Evolutionary conservation across 345 rosid species (phyloP).

Genomic region (Carallia brachiata): DNA sequence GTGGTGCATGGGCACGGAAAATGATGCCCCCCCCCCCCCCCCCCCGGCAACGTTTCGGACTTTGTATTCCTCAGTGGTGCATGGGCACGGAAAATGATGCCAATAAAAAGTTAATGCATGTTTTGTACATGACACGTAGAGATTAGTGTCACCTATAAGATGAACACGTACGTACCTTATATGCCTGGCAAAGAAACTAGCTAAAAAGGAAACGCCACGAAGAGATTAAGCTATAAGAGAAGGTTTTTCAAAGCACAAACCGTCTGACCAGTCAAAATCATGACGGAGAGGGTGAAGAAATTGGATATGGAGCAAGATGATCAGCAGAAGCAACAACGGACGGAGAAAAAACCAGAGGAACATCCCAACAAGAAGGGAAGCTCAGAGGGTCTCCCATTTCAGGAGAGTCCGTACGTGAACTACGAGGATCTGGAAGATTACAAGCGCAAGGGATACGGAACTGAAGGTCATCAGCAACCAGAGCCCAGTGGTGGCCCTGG

Average conservation of each 20-base stretch:
- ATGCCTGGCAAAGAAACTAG: constrained; percentile 16
- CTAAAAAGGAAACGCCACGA: background rate
- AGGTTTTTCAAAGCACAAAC: no score
- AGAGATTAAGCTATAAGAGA: background rate
- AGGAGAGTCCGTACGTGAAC: constrained; percentile 42
- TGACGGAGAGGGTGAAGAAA: background rate
- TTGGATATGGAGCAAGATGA: constrained; percentile 13
- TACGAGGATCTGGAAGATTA: constrained; percentile 47
- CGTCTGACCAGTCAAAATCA: no score
- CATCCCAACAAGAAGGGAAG: constrained; percentile 3
- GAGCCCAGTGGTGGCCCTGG: constrained; percentile 55
- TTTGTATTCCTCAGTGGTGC: no score
- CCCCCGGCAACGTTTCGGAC: no score
- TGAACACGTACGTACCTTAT: constrained; percentile 13
- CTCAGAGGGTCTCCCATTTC: constrained; percentile 27
- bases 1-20: no score
- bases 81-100: background rate
- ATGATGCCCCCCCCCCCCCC: no score
- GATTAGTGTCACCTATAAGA: background rate
- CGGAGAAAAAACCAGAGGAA: constrained; percentile 10
- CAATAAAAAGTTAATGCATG: background rate
- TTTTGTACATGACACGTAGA: constrained; percentile 16
- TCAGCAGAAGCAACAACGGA: background rate
- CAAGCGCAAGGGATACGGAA: constrained; percentile 52
- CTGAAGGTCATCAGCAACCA: constrained; percentile 57